These are phyloP conservation scores for Russula sp. DNA, from an alignment of 768 basidiomycete species.

Conservation along the genomic window DNA sequence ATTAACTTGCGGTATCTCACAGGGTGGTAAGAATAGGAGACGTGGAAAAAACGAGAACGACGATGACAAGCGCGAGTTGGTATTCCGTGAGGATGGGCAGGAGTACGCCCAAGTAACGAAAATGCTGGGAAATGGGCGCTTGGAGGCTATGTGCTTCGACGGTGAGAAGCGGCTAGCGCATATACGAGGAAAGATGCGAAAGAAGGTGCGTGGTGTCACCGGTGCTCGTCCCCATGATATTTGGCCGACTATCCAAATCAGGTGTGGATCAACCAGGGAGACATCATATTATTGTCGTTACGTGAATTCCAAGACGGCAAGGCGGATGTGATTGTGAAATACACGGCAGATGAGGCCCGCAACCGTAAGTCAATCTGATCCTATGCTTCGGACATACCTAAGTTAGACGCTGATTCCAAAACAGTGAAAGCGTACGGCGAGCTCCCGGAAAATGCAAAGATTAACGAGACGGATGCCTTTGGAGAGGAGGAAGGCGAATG, in stretches of 20 bases:
- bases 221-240: background rate
- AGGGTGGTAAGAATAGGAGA: slow-evolving; percentile 99
- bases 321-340: slow-evolving; percentile 99
- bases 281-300: slow-evolving; percentile 89
- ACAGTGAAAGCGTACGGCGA: slow-evolving; percentile 97
- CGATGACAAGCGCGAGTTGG: slow-evolving; percentile 95
- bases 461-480: slow-evolving; percentile 93
- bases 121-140: slow-evolving; percentile 96
- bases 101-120: slow-evolving; percentile 98
- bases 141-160: slow-evolving; percentile 97
- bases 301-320: slow-evolving; percentile 99
- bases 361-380: slow-evolving; percentile 45
- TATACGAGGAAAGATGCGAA: slow-evolving; percentile 98
- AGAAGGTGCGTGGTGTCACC: slow-evolving; percentile 63
- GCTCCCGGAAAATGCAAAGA: slow-evolving; percentile 91
- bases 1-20: slow-evolving; percentile 18
- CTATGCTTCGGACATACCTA: background rate
- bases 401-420: background rate
- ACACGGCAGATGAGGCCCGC: slow-evolving; percentile 92
- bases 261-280: slow-evolving; percentile 99
- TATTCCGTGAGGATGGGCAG: slow-evolving; percentile 98
- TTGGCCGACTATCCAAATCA: slow-evolving; percentile 30
- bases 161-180: slow-evolving; percentile 97
- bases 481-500: slow-evolving; percentile 89
- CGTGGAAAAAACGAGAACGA: slow-evolving; percentile 99